A percentile compares a stretch with the other conserved stretches of the same genome.
Evolutionary conservation across 768 basidiomycete genomes (phyloP).

Genomic region (Tephrocybe rancida): DNA sequence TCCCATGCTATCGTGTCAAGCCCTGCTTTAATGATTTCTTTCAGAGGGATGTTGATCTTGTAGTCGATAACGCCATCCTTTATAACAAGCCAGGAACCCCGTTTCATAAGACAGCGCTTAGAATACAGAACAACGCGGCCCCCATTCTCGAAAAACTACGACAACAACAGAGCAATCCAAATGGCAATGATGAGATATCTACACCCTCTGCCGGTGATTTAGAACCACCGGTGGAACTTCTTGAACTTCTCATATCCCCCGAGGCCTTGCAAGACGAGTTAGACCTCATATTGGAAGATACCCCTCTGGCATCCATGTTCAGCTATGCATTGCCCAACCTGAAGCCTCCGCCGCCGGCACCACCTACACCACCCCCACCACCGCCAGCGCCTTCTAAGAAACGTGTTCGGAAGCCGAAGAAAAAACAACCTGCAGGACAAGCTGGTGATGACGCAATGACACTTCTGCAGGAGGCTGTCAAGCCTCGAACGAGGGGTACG

Average conservation of each 20-base stretch:
- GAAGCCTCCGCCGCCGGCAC: slow-evolving; percentile 58
- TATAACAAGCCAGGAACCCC: slow-evolving; percentile 83
- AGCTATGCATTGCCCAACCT: slow-evolving; percentile 62
- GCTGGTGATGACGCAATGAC: background rate
- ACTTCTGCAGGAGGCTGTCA: background rate
- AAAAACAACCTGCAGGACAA: slow-evolving; percentile 6
- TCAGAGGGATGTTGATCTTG: slow-evolving; percentile 82
- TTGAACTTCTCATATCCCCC: slow-evolving; percentile 58
- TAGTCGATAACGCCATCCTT: slow-evolving; percentile 80
- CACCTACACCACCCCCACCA: slow-evolving; percentile 48
- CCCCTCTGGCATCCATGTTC: slow-evolving; percentile 70
- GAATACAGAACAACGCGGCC: slow-evolving; percentile 48
- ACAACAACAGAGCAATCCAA: too few relatives aligned
- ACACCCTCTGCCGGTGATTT: slow-evolving; percentile 61
- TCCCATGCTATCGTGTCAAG: background rate
- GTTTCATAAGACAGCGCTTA: slow-evolving; percentile 69
- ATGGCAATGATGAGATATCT: background rate
- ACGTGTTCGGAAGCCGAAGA: slow-evolving; percentile 40
- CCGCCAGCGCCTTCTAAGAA: slow-evolving; percentile 45
- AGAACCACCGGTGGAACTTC: slow-evolving; percentile 63
- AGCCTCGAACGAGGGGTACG: background rate
- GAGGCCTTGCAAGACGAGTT: slow-evolving; percentile 54
- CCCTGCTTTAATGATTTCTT: background rate
- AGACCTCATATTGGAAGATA: slow-evolving; percentile 54
- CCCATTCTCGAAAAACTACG: slow-evolving; percentile 46